Base-by-base conservation (phyloP, 495 filamentous ascomycete genomes). In the Talaromyces thailandensis region DNA sequence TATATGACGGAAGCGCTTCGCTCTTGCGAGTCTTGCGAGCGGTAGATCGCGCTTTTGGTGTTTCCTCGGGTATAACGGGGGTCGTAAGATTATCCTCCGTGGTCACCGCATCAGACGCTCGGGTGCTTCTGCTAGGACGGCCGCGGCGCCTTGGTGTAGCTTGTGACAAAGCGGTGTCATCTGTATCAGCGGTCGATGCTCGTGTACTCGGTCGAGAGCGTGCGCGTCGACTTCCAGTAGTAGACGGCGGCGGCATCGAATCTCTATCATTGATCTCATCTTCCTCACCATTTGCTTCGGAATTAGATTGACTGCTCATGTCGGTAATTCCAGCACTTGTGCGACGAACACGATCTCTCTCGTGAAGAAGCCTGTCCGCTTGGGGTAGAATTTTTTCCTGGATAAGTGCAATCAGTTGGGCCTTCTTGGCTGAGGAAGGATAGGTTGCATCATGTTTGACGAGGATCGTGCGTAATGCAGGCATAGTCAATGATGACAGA, bases 261-360 rank as follows among this genome's bases (percentile, higher is more conserved):
- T 73, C 73, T 29, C 75, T 61, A 35, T 66, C 65, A 23, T 51
- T 24, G 29, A 72, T 66, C 28, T 68, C 67, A 37, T 81, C 77
- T 11, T 72, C 76, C 31, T 79, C 72, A 35, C 81, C 79, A 26
- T 75, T 77, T 26, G 71, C 76, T 18, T 82, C 76, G 6, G 73
- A 75, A 3, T 75, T 79, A 21, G 75, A 77, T 73, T 75, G 84
- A 75, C 79, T 86, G 62, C 71, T 86, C 82, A 87, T 83, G 68
- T 98, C 86, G 29, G 88, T 85, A 61, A 98, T 98, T 26, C 95
- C 95, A 68, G 78, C 84, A 67, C 90, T 90, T 5, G 88, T 89
- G 45, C 92, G 84, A 76, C 88, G 88, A 12, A 90, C 91, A 31
- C 86, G 81, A 31, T 88, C 85, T 63, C 88, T 85, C 24, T 86